Conservation (phyloP, 306 rosid genomes). For the Castanopsis chinensis region DNA sequence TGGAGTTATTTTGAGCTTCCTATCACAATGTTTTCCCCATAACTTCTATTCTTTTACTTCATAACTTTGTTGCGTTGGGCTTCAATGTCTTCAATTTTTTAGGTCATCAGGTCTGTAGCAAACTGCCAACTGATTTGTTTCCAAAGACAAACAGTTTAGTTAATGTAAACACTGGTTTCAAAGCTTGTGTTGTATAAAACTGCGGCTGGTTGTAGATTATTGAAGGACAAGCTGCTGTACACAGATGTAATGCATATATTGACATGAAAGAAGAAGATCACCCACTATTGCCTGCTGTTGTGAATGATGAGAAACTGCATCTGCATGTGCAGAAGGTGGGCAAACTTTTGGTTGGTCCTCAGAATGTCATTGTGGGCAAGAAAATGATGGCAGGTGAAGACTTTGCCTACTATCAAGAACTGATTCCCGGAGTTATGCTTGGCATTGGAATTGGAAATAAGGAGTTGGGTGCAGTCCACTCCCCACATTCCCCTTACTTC, state of each 20-base stretch:
- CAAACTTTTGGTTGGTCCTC: slow-evolving; percentile 53
- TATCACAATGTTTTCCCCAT: not conserved
- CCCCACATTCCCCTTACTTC: slow-evolving; percentile 71
- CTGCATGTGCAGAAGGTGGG: slow-evolving; percentile 55
- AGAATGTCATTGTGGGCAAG: slow-evolving; percentile 45
- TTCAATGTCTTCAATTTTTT: not conserved
- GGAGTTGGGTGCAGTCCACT: slow-evolving; percentile 56
- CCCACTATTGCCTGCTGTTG: slow-evolving; percentile 33
- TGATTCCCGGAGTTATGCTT: slow-evolving; percentile 51
- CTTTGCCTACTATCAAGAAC: slow-evolving; percentile 55
- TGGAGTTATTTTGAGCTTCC: not conserved
- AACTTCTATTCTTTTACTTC: not conserved
- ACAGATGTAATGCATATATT: slow-evolving; percentile 51
- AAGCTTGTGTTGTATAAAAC: not conserved
- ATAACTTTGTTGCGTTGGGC: not conserved
- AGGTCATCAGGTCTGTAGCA: not conserved
- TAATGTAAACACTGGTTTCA: not conserved
- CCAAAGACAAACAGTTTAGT: not conserved
- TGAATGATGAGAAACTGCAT: slow-evolving; percentile 55
- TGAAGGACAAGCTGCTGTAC: slow-evolving; percentile 65
- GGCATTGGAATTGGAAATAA: slow-evolving; percentile 64
- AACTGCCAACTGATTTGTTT: not conserved
- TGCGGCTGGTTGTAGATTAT: slow-evolving; percentile 42
- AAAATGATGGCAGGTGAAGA: slow-evolving; percentile 74
- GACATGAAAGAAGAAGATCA: slow-evolving; percentile 32